Base-by-base conservation (phyloP, 352 stramenopile genomes). In the Phytophthora agathidicida region DNA sequence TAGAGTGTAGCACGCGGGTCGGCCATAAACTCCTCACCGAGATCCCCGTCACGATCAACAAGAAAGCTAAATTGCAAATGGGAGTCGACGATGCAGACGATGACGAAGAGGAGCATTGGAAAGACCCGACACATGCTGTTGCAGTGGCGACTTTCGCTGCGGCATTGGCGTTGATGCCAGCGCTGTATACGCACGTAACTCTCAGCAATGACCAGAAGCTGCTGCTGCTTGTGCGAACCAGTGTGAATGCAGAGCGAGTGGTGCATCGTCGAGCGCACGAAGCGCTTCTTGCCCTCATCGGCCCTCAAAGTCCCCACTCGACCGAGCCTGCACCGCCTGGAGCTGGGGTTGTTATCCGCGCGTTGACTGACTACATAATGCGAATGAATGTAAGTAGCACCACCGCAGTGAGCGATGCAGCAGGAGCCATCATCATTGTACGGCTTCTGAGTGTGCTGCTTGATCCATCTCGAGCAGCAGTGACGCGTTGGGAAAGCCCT, bases 171-270 rank as follows among this genome's bases (percentile, higher is more conserved):
- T 65, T 68, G 31, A 64, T 89, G 7, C 59, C 78, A 23, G 60
- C 75, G 20, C 23, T 93, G 9, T 90, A 84, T 37, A 26, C 56
- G 1, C 45, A 76, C 0, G 33, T 93, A 5, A 62, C 73, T 14
- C 65, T 89, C 7, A 88, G 64, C 23, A 73, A 73, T 17, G 82
- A 91, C 20, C 80, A 91, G 23, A 93, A 88, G 43, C 56, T 89
- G 26, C 26, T 83, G 45, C 68, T 93, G 1, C 48, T 91, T 7
- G 76, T 74, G 7, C 71, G 75, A 23, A 65, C 71, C 5, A 77
- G 68, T 14, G 76, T 91, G 13, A 82, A 93, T 35, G 51, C 51
- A 5, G 65, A 89, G 3, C 4, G 16, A 5, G 24, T 51, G 3
- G 64, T 93, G 8, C 76, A 82, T 4, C 35, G 65, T 10, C 72